These are phyloP conservation scores for Glycine tomentella DNA, from an alignment of 306 rosid species.

Conservation along the genomic window DNA sequence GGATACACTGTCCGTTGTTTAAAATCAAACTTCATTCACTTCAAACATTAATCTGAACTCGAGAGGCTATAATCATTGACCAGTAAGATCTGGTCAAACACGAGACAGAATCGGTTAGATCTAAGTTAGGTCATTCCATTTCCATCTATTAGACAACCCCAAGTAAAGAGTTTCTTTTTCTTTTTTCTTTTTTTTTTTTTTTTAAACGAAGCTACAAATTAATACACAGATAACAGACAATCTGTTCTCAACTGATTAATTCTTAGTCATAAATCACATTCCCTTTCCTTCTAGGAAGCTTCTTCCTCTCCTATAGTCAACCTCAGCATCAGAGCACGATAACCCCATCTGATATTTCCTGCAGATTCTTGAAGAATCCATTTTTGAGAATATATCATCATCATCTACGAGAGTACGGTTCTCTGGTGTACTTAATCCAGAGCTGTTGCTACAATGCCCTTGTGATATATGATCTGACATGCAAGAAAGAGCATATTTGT, in stretches of 20 bases:
- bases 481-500: conserved; percentile 44
- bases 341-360: conserved; percentile 75
- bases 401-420: conserved; percentile 51
- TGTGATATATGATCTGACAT: conserved; percentile 66
- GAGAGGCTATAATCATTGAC: conserved; percentile 61
- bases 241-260: conserved; percentile 51
- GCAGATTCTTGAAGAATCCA: conserved; percentile 67
- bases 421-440: conserved; percentile 69
- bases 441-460: conserved; percentile 61
- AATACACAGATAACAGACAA: conserved; percentile 58
- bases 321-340: conserved; percentile 96
- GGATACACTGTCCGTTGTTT: not conserved
- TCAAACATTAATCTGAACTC: conserved; percentile 47
- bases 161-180: conserved; percentile 45
- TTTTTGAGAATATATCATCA: conserved; percentile 75
- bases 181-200: not conserved
- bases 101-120: conserved; percentile 71
- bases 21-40: conserved; percentile 48
- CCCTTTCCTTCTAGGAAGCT: conserved; percentile 77
- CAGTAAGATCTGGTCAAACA: conserved; percentile 61
- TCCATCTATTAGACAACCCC: conserved; percentile 68
- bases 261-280: conserved; percentile 57
- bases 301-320: conserved; percentile 95
- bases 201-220: conserved; percentile 53
- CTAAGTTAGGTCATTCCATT: conserved; percentile 80